These are phyloP conservation scores for Lenwebbia sp. DNA, from an alignment of 345 rosid genomes.

Conservation along the genomic window DNA sequence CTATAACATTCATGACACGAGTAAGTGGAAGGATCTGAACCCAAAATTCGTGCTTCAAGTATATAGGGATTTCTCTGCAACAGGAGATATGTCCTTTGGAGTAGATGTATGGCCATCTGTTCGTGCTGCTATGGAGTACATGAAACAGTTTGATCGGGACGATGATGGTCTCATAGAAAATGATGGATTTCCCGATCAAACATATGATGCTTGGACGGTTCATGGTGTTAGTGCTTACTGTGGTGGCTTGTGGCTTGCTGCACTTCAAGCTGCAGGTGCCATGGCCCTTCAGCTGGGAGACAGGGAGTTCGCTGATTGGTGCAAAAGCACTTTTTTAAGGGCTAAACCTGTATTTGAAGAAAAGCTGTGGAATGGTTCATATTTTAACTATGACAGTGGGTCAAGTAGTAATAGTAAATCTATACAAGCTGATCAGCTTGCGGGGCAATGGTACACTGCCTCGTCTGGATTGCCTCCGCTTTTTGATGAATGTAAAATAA, in stretches of 20 bases:
- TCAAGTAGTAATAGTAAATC: conserved; percentile 89
- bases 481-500: conserved; percentile 73
- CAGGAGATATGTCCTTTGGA: conserved; percentile 90
- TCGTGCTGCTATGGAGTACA: conserved; percentile 95
- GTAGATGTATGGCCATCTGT: conserved; percentile 99
- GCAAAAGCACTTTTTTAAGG: conserved; percentile 60
- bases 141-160: conserved; percentile 94
- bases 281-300: conserved; percentile 92
- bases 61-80: conserved; percentile 92
- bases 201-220: conserved; percentile 96
- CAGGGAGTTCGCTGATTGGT: conserved; percentile 74
- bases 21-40: conserved; percentile 96
- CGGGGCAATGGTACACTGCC: conserved; percentile 94
- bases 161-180: conserved; percentile 83
- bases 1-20: conserved; percentile 88
- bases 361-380: conserved; percentile 93
- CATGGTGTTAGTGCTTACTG: conserved; percentile 97
- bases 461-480: conserved; percentile 83
- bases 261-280: conserved; percentile 93
- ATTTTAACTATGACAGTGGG: conserved; percentile 90
- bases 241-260: conserved; percentile 94
- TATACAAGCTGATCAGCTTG: conserved; percentile 96
- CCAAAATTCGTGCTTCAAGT: conserved; percentile 97
- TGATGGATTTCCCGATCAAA: conserved; percentile 98
- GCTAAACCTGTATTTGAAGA: conserved; percentile 70